phyloP scores from a whole-genome alignment of 768 basidiomycete genomes.

The Strobilomyces confusus region DNA sequence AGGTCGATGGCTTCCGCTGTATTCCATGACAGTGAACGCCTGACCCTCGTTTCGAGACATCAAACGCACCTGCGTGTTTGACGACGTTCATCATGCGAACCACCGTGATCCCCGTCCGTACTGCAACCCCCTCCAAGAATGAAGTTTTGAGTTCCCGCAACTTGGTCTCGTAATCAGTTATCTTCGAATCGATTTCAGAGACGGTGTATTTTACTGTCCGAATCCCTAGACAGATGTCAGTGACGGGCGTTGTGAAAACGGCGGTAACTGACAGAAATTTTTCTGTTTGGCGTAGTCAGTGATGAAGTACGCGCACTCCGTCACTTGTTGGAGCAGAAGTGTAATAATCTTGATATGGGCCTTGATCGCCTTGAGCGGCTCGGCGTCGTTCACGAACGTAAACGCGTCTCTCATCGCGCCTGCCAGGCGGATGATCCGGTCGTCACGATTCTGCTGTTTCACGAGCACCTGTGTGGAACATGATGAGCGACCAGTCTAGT shows the following conservation, averaged over 20 bases:
- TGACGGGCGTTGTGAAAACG: not conserved
- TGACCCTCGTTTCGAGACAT: not conserved
- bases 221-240: not conserved
- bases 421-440: not conserved
- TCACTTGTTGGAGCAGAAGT: not conserved
- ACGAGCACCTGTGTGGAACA: not conserved
- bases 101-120: not conserved
- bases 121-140: not conserved
- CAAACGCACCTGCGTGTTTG: not conserved
- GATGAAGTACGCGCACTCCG: conserved; percentile 4
- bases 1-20: not conserved
- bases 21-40: not conserved
- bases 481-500: not conserved
- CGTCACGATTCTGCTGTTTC: not conserved
- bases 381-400: not conserved
- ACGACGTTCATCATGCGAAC: not conserved
- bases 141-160: not conserved
- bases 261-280: not conserved
- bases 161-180: not conserved
- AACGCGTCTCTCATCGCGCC: not conserved
- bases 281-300: not conserved
- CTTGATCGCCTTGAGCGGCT: not conserved
- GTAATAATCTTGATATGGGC: not conserved
- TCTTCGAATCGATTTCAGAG: not conserved
- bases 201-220: not conserved